These are phyloP conservation scores for Hypoxylon subgilvum DNA, from an alignment of 495 filamentous ascomycete species.

Conservation along the genomic window DNA sequence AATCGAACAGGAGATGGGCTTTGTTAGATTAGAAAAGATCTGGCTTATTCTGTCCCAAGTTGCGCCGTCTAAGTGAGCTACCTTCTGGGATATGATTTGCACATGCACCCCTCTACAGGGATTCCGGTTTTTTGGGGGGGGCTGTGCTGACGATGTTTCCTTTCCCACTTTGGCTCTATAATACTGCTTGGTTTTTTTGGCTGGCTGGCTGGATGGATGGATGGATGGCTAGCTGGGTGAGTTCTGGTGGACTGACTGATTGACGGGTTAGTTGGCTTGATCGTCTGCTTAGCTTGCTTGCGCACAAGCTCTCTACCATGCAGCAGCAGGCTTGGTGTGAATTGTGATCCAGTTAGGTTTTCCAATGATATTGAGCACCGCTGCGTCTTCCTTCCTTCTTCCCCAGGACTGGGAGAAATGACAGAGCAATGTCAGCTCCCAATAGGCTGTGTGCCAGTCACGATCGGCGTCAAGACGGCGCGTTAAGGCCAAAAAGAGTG, in stretches of 20 bases:
- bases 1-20: slow-evolving; percentile 14
- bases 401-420: slow-evolving; percentile 10
- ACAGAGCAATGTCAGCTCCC: slow-evolving; percentile 12
- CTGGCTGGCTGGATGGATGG: not conserved
- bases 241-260: too few relatives aligned
- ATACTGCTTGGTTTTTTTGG: not conserved
- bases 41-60: slow-evolving; percentile 33
- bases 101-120: slow-evolving; percentile 39
- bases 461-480: slow-evolving; percentile 27
- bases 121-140: not conserved
- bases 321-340: too few relatives aligned
- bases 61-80: slow-evolving; percentile 23
- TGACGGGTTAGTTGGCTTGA: too few relatives aligned
- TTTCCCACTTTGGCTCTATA: slow-evolving; percentile 2
- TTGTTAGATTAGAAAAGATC: slow-evolving; percentile 30
- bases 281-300: not conserved
- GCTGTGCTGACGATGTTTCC: slow-evolving; percentile 2
- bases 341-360: slow-evolving; percentile 4
- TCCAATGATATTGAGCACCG: too few relatives aligned
- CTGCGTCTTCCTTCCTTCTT: slow-evolving; percentile 12
- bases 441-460: slow-evolving; percentile 27
- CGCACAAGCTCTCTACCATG: not conserved
- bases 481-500: slow-evolving; percentile 17
- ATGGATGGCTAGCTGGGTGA: too few relatives aligned
- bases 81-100: slow-evolving; percentile 23